phyloP scores from a whole-genome alignment of 202 grass and related monocot species.

The Dendrocalamus latiflorus region DNA sequence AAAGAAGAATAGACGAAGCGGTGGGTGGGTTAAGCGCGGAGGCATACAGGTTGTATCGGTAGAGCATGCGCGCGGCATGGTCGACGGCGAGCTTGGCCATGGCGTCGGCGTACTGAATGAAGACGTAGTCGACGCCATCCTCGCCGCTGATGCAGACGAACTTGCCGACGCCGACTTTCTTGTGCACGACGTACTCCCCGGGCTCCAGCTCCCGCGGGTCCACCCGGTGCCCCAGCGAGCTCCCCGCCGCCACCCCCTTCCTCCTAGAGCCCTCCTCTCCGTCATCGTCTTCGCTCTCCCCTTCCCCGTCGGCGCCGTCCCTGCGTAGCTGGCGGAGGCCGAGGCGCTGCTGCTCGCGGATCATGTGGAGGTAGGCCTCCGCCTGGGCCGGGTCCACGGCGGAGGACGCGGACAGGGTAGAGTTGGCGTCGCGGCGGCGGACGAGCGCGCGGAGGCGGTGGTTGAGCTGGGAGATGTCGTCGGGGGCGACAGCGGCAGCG shows the following conservation, averaged over 20 bases:
- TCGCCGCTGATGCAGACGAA: slow-evolving; percentile 77
- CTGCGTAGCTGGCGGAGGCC: slow-evolving; percentile 66
- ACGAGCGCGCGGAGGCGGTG: slow-evolving; percentile 36
- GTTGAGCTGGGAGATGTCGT: slow-evolving; percentile 68
- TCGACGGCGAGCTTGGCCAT: slow-evolving; percentile 93
- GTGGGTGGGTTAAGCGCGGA: neutral
- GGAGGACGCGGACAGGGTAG: neutral
- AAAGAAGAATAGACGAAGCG: neutral
- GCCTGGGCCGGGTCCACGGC: slow-evolving; percentile 43
- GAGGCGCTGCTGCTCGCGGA: slow-evolving; percentile 81
- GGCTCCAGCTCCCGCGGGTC: slow-evolving; percentile 69
- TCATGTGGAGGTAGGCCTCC: slow-evolving; percentile 62
- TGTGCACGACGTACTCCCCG: slow-evolving; percentile 91
- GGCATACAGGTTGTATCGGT: slow-evolving; percentile 89
- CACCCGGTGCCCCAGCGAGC: slow-evolving; percentile 71
- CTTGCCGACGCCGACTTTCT: slow-evolving; percentile 86
- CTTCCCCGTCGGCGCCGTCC: neutral
- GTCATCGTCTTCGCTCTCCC: neutral
- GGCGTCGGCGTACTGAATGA: slow-evolving; percentile 80
- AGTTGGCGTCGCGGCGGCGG: slow-evolving; percentile 11
- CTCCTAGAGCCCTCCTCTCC: neutral
- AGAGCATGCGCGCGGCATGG: slow-evolving; percentile 75
- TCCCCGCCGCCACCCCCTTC: slow-evolving; percentile 33
- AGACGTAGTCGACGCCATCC: slow-evolving; percentile 68
- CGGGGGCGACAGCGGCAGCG: slow-evolving; percentile 3